These are phyloP conservation scores for Rubroboletus pulcherrimus DNA, from an alignment of 768 basidiomycete genomes.

Conservation along the genomic window DNA sequence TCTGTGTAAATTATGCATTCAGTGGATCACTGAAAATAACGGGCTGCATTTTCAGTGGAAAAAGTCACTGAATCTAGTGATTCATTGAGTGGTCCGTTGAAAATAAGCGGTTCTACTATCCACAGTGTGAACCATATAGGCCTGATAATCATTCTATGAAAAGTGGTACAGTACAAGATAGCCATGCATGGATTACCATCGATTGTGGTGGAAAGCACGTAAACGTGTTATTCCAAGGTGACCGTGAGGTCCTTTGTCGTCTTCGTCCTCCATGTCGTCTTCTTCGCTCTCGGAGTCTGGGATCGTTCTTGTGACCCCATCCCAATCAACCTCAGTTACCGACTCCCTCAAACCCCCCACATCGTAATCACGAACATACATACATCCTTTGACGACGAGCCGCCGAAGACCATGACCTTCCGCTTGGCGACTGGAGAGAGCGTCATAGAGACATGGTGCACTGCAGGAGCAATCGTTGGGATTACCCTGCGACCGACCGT, in stretches of 20 bases:
- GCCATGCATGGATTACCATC: neutral
- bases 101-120: no score
- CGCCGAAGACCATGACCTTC: conserved; percentile 9
- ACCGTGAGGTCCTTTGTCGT: neutral
- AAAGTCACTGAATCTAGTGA: no score
- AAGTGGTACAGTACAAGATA: neutral
- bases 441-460: conserved; percentile 13
- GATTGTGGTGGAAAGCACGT: neutral
- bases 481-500: neutral
- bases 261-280: neutral
- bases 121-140: neutral
- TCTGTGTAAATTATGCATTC: no score
- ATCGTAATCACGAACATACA: conserved; percentile 1
- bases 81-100: no score
- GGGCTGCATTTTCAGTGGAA: no score
- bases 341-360: conserved; percentile 1
- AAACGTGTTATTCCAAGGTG: neutral
- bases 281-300: neutral
- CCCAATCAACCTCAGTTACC: conserved; percentile 18
- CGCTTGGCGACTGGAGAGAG: conserved; percentile 11
- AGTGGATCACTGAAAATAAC: no score
- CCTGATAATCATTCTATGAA: neutral
- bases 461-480: conserved; percentile 4
- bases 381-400: conserved; percentile 13
- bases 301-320: conserved; percentile 4